Base-by-base conservation (phyloP, 352 stramenopile genomes). In the Globisporangium canariense region DNA sequence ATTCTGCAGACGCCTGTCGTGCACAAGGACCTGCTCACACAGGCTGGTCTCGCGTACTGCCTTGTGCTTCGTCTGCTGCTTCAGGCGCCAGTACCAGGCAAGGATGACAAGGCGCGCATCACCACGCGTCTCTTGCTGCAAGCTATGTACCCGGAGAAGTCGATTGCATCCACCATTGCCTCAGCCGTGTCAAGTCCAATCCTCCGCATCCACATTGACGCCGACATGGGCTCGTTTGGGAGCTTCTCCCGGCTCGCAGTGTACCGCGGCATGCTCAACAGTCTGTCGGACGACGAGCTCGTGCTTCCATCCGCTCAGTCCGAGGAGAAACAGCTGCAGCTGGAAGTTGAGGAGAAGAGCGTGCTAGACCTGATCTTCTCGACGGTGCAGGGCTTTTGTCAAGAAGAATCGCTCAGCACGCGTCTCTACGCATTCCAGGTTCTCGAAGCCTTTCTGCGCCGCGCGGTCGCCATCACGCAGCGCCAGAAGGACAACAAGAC, bases 391-490 rank as follows among this genome's bases (percentile, higher is more conserved):
- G 66, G 67, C 7, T 83, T 70, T 45, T 94, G 83, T 58, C 63
- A 84, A 13, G 70, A 82, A 3, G 79, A 89, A 41, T 70, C 77
- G 28, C 78, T 93, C 47, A 90, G 76, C 59, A 88, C 79, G 30
- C 80, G 86, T 0, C 65, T 94, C 58, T 94, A 89, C 65, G 82
- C 83, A 11, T 93, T 94, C 68, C 86, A 94, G 54, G 83, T 94
- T 13, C 65, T 94, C 10, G 83, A 94, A 60, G 79, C 84, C 28
- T 88, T 90, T 47, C 66, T 93, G 16, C 83, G 86, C 10, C 82
- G 83, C 25, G 81, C 77, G 4, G 78, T 90, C 14, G 55, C 61
- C 25, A 77, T 87, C 38, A 59, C 78, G 41, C 73, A 89, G 56
- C 73, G 73, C 32, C 76, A 79, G 14, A 58, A 74, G 28, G 67